Conservation (phyloP, 2,329 filamentous ascomycete species). For the Sclerotinia glacialis region DNA sequence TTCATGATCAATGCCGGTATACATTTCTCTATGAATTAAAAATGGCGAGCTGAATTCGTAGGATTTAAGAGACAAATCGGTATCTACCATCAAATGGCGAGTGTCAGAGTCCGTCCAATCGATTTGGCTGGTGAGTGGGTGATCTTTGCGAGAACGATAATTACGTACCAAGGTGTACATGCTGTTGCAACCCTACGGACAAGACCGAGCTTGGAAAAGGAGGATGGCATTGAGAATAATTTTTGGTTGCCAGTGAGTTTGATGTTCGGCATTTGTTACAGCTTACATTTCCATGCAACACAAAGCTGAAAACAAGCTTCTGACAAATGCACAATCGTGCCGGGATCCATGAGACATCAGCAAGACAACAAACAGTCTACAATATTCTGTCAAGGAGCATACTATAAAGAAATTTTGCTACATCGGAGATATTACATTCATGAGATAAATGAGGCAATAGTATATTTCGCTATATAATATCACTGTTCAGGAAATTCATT, state of each 20-base stretch:
- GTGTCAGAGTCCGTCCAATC: neutral
- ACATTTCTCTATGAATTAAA: neutral
- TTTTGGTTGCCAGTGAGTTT: neutral
- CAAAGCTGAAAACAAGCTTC: conserved; percentile 12
- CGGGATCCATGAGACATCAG: neutral
- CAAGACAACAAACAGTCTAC: neutral
- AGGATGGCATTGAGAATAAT: too few species aligned
- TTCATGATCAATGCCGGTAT: neutral
- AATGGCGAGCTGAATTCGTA: neutral
- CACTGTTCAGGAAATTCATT: too few species aligned
- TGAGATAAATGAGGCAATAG: too few species aligned
- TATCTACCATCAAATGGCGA: neutral
- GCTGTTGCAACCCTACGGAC: neutral
- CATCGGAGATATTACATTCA: too few species aligned
- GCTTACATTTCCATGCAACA: conserved; percentile 7
- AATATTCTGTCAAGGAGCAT: too few species aligned
- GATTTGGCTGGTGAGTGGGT: neutral
- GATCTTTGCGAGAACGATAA: neutral
- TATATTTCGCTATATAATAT: too few species aligned
- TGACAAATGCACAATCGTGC: neutral
- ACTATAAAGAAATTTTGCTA: too few species aligned
- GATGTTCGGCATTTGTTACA: neutral
- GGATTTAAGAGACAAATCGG: neutral
- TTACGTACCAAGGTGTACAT: neutral
- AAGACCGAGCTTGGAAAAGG: neutral